Evolutionary conservation across 148 eudicot genomes (phyloP).

Genomic region (Rhododendron griersonianum): DNA sequence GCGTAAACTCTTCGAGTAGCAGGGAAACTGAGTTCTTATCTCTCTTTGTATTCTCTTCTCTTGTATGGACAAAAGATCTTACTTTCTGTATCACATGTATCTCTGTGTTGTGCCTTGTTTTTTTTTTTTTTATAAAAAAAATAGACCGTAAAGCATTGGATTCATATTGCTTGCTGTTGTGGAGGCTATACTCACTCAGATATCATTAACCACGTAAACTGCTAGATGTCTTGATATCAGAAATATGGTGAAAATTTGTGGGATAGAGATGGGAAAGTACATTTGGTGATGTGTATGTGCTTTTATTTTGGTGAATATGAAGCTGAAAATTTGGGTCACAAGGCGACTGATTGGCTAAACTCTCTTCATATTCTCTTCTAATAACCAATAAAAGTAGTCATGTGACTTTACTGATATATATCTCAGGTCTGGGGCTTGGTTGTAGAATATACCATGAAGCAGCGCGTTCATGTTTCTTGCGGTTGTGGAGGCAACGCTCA

Average conservation of each 20-base stretch:
- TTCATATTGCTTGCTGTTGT: conserved; percentile 1
- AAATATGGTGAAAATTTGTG: background rate
- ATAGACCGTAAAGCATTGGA: conserved; percentile 12
- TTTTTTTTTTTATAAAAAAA: background rate
- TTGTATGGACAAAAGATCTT: conserved; percentile 17
- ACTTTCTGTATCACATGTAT: conserved; percentile 11
- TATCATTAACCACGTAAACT: background rate
- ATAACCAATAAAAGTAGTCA: background rate
- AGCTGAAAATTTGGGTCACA: background rate
- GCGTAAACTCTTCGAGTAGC: background rate
- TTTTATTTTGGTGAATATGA: background rate
- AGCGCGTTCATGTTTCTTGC: conserved; percentile 2
- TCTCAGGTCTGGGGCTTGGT: conserved; percentile 19
- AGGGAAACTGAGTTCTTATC: background rate
- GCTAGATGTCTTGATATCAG: background rate
- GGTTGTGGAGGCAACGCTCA: conserved; percentile 11
- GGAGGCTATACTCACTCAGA: conserved; percentile 13
- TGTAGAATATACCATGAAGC: conserved; percentile 19
- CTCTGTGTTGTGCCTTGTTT: conserved; percentile 14
- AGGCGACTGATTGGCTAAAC: background rate
- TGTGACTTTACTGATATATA: background rate
- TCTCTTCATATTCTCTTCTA: background rate
- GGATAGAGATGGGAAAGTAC: background rate
- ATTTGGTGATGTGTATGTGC: background rate
- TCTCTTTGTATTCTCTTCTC: background rate